Evolutionary conservation across 306 rosid genomes (phyloP), one percentile per base, ranked within the genome.

Genomic region (Vicia faba): DNA sequence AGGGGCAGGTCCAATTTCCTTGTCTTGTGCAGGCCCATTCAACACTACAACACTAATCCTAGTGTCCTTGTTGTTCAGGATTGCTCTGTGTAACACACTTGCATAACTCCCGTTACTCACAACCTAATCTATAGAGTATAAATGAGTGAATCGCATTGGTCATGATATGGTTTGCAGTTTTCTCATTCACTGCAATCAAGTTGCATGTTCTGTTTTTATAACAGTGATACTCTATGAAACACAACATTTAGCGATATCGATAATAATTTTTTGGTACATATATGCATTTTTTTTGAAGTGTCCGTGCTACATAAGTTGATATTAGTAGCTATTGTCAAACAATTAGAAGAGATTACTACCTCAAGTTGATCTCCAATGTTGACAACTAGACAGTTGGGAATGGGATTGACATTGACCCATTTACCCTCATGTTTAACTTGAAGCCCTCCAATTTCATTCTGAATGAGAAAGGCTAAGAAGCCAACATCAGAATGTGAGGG

Each of bases 341-440:
- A n/a, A n/a, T n/a, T n/a, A n/a, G n/a, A n/a, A n/a, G n/a, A n/a
- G 55, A 0, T 18, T 50, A 50, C 7, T 51, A 51, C 95, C 89
- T 88, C 89, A 41, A 88, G 84, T 59, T 88, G 96, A 80, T 88
- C 89, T 2, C 78, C 83, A 15, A 76, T 75, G 67, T 82, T 76
- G 46, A 86, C 87, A 28, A 80, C 59, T 36, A 82, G 26, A 50
- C 66, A 76, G 3, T 82, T 73, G 16, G 89, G 85, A 29, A 53
- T 50, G 53, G 84, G 79, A 46, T 80, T 66, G 2, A 85, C 82
- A 13, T 80, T 78, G 65, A 86, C 74, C 91, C 91, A 86, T 58
- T 78, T 86, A 0, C 75, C 86, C n/a, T 76, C 31, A 43, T 82
- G 88, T 45, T 74, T 83, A 13, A 84, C 76, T 75, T 88, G 96